A percentile compares a stretch with the other conserved stretches of the same genome.
Conservation (phyloP, 2,329 filamentous ascomycete genomes). For the Colletotrichum chlorophyti region DNA sequence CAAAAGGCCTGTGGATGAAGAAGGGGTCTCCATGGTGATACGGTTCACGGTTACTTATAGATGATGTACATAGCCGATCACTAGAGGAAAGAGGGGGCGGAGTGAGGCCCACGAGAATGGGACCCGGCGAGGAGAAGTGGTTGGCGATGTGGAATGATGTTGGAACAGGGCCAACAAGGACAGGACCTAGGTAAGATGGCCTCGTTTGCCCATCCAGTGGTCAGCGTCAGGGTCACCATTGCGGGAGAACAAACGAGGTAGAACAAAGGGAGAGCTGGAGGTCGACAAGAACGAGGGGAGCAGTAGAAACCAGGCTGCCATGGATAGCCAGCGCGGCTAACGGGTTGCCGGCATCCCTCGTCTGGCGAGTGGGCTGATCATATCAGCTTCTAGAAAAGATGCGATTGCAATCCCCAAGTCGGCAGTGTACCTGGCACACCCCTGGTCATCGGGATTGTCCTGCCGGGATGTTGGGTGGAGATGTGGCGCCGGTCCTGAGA, state of each 20-base stretch:
- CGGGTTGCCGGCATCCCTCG: conserved; percentile 8
- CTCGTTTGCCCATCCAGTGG: conserved; percentile 5
- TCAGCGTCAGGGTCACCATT: background rate
- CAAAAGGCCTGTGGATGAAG: background rate
- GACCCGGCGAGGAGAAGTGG: conserved; percentile 4
- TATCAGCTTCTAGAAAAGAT: conserved; percentile 22
- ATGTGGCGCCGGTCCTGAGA: too few relatives aligned
- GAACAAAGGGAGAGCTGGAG: too few relatives aligned
- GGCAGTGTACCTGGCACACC: background rate
- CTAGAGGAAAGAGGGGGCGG: conserved; percentile 4
- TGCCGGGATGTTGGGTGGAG: background rate
- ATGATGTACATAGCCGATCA: background rate
- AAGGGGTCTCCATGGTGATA: conserved; percentile 20
- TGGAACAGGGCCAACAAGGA: conserved; percentile 10
- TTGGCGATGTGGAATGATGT: conserved; percentile 14
- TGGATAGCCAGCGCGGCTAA: background rate
- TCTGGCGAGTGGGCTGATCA: conserved; percentile 6
- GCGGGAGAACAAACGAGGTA: too few relatives aligned
- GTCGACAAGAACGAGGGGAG: conserved; percentile 1
- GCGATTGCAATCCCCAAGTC: background rate
- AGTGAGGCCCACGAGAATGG: conserved; percentile 22
- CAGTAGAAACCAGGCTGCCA: background rate
- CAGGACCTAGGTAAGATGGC: background rate
- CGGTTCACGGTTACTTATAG: conserved; percentile 21
- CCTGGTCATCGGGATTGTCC: background rate